Evolutionary conservation across 1,139 yeast species (phyloP), one percentile per base, ranked within the genome.

Genomic region (Yamadazyma blattariae): DNA sequence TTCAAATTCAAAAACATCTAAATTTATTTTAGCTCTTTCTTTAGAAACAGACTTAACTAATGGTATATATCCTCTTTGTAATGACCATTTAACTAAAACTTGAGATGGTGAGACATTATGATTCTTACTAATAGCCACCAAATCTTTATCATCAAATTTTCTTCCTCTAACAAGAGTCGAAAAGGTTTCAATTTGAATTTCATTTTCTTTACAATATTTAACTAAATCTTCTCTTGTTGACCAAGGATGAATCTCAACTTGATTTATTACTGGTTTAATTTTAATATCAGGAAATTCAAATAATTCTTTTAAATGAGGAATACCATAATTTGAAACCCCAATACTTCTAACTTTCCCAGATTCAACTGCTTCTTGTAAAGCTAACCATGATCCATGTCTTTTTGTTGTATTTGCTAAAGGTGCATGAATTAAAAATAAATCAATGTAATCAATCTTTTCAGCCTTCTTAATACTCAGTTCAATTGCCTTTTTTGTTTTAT

Each of bases 381-480:
- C 72, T 44, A 53, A 53, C 64, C 68, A 68, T 4, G 71, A 50
- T 2, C 59, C 71, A 32, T 62, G 47, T 41, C 74, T 52, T 43
- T 46, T 50, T 27, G 56, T 61, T 38, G 52, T 57, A 34, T 45
- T 41, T 11, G 66, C 45, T 37, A 42, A 34, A 10, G 73, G 71
- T 20, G 64, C 51, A 48, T 67, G 73, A 27, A 67, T 42, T 41
- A 67, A 68, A 44, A 59, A 62, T n/a, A 89, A 68, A 56, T 89
- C 96, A 40, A 89, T 80, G 51, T 88, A 89, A 2, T 82, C 82
- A 50, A 88, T 67, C 50, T 79, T 75, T 50, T 72, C 54, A 6
- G 94, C 81, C 34, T 57, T 61, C 32, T 80, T 74, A 37, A 88
- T 63, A 10, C 82, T 83, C 26, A 57, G 60, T 32, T 62, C 55